Evolutionary conservation across 306 rosid genomes (phyloP).

Genomic region (Medicago arabica): DNA sequence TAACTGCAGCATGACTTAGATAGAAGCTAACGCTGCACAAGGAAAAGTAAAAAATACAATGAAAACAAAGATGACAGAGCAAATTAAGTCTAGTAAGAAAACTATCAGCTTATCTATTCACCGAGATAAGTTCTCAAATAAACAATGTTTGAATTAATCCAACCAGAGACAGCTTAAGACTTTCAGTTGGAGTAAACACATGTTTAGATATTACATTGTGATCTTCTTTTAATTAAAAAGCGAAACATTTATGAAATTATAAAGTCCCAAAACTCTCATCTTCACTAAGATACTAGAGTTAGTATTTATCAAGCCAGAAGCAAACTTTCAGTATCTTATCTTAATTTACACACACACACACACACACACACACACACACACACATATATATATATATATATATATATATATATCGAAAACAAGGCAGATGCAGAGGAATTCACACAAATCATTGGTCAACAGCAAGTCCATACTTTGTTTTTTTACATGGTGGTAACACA

Average conservation of each 20-base stretch:
- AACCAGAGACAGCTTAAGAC: conserved; percentile 27
- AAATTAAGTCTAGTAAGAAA: conserved; percentile 22
- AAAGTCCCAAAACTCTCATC: background rate
- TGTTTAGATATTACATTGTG: background rate
- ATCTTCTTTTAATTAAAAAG: conserved; percentile 21
- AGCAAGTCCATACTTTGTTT: conserved; percentile 2
- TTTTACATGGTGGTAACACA: conserved; percentile 15
- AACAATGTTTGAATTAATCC: conserved; percentile 32
- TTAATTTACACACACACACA: no score
- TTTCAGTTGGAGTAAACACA: conserved; percentile 28
- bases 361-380: no score
- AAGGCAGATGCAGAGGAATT: conserved; percentile 12
- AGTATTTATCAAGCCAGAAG: background rate
- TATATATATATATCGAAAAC: background rate
- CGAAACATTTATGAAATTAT: background rate
- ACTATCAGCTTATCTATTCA: background rate
- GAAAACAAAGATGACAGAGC: conserved; percentile 18
- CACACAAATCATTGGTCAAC: conserved; percentile 15
- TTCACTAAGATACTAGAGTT: conserved; percentile 2
- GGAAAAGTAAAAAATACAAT: background rate
- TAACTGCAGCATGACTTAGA: background rate
- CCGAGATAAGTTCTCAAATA: conserved; percentile 20
- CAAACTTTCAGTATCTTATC: background rate
- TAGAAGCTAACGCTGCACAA: background rate
- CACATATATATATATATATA: no score